These are phyloP conservation scores for Ascochyta viciae-villosae DNA, from an alignment of 2,329 filamentous ascomycete species.

Conservation along the genomic window DNA sequence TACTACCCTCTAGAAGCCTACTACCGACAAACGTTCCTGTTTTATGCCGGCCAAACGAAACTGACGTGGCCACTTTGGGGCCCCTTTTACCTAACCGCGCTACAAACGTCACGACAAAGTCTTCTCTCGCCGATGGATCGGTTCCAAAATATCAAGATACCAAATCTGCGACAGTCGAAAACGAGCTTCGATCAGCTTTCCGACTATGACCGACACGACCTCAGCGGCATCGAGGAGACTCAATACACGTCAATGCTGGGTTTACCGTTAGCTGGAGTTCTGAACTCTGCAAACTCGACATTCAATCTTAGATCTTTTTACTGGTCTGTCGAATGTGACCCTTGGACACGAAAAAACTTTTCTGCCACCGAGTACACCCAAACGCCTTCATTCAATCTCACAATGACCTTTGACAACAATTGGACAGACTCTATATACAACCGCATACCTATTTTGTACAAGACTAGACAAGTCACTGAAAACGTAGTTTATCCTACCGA, in stretches of 20 bases:
- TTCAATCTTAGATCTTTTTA: neutral
- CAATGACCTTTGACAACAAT: no score
- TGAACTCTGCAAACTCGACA: neutral
- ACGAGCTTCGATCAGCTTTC: neutral
- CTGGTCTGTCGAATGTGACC: neutral
- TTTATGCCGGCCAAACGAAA: no score
- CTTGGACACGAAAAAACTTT: neutral
- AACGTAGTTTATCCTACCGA: no score
- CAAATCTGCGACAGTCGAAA: neutral
- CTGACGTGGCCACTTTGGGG: neutral
- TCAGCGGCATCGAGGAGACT: neutral
- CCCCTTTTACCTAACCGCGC: neutral
- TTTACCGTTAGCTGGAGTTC: neutral
- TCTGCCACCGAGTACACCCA: no score
- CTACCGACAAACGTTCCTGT: neutral
- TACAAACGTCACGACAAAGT: neutral
- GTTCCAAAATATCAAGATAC: neutral
- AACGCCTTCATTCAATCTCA: neutral
- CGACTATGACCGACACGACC: neutral
- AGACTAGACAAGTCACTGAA: no score
- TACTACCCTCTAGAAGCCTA: neutral
- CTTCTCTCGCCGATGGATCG: neutral
- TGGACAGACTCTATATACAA: no score
- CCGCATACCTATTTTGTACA: no score
- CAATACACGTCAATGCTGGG: neutral